Evolutionary conservation across 192 early-diverging fungal genomes (phyloP).

Genomic region (Geosiphon pyriformis): DNA sequence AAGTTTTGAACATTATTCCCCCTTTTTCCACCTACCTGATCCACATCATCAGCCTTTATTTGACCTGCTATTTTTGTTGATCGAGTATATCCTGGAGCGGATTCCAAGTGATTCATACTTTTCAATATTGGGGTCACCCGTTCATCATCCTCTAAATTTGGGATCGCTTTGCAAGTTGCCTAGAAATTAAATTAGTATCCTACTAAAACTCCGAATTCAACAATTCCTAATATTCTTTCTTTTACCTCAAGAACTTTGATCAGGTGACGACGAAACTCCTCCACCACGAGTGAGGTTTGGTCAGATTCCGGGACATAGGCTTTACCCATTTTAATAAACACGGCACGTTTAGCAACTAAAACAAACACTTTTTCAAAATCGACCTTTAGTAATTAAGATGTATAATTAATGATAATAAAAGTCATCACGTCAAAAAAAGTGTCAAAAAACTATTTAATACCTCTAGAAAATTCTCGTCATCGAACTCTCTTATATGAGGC

Average conservation of each 20-base stretch:
- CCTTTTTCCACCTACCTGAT: constrained; percentile 37
- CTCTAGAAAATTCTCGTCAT: constrained; percentile 43
- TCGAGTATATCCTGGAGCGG: constrained; percentile 60
- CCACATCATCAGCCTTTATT: constrained; percentile 64
- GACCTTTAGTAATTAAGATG: constrained; percentile 42
- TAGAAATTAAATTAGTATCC: constrained; percentile 35
- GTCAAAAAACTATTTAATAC: too few relatives aligned
- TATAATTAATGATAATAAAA: too few relatives aligned
- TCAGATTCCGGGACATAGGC: constrained; percentile 73
- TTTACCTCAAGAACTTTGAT: constrained; percentile 44
- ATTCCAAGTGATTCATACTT: constrained; percentile 79
- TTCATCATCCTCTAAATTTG: constrained; percentile 88
- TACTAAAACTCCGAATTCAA: not conserved
- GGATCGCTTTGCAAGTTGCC: constrained; percentile 69
- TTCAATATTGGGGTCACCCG: constrained; percentile 82
- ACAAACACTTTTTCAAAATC: constrained; percentile 67
- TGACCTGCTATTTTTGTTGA: constrained; percentile 44
- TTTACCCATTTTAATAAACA: constrained; percentile 56
- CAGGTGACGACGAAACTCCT: constrained; percentile 69
- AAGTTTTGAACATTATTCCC: not conserved
- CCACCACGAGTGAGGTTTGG: constrained; percentile 64
- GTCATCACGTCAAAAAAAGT: too few relatives aligned
- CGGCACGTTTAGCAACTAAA: constrained; percentile 52
- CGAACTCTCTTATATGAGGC: constrained; percentile 19
- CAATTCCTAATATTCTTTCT: not conserved